A percentile compares a stretch with the other conserved stretches of the same genome.
These are phyloP conservation scores for Purpureocillium takamizusanense DNA, from an alignment of 2,329 filamentous ascomycete species.

Conservation along the genomic window DNA sequence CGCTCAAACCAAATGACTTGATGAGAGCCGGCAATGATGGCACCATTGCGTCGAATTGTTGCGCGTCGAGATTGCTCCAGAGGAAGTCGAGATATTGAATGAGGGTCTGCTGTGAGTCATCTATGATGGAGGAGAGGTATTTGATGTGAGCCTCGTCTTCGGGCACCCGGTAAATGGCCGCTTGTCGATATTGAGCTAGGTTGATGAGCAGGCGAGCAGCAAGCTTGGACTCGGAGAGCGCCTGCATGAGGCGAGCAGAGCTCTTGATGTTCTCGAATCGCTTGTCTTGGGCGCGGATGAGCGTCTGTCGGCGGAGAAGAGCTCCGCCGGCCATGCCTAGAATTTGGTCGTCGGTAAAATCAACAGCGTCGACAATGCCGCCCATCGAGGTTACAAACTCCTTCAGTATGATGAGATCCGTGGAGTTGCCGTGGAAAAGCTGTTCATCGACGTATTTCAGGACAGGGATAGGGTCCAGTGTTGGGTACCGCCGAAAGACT, in stretches of 20 bases:
- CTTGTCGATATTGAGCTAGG: constrained; percentile 81
- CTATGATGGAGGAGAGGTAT: constrained; percentile 75
- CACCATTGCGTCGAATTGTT: constrained; percentile 70
- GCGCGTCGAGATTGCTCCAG: constrained; percentile 64
- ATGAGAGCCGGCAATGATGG: constrained; percentile 69
- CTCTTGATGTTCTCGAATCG: constrained; percentile 68
- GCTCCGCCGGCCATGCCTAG: constrained; percentile 83
- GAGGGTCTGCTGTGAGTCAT: constrained; percentile 80
- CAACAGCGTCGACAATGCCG: constrained; percentile 77
- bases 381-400: constrained; percentile 90
- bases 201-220: constrained; percentile 79
- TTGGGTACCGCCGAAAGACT: constrained; percentile 77
- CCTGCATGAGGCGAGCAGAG: constrained; percentile 70
- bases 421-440: constrained; percentile 72
- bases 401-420: constrained; percentile 83
- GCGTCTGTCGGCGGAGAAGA: constrained; percentile 67
- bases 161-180: constrained; percentile 69
- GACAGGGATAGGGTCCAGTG: constrained; percentile 76
- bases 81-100: constrained; percentile 85
- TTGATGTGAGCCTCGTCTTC: constrained; percentile 76
- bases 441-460: constrained; percentile 86
- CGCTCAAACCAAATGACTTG: constrained; percentile 68
- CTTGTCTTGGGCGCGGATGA: constrained; percentile 72
- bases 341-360: constrained; percentile 83
- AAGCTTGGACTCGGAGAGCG: constrained; percentile 68